Percentiles rank a stretch among this genome's conserved stretches.
These are phyloP conservation scores for Takashimella koratensis DNA, from an alignment of 1,284 basidiomycete species.

Conservation along the genomic window DNA sequence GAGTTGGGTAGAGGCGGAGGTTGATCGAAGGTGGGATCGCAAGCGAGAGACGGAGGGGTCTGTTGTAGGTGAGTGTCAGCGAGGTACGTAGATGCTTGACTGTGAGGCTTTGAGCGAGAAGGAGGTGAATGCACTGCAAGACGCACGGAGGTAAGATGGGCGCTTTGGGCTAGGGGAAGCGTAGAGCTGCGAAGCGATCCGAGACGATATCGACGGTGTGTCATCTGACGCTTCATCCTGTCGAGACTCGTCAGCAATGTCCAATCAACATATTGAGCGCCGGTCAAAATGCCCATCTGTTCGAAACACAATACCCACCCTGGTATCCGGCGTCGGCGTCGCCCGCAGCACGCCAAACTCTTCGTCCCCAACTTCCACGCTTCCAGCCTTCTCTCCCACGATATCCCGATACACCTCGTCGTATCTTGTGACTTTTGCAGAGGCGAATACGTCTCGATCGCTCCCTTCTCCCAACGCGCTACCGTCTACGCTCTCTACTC, in stretches of 20 bases:
- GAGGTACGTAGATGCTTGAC: constrained; percentile 36
- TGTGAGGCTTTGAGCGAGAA: constrained; percentile 18
- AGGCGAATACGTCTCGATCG: background rate
- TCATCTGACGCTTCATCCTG: constrained; percentile 51
- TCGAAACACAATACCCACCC: constrained; percentile 12
- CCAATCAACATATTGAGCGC: constrained; percentile 29
- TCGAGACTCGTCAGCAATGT: constrained; percentile 1
- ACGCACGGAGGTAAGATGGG: constrained; percentile 28
- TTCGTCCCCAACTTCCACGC: constrained; percentile 22
- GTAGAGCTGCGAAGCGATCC: constrained; percentile 7
- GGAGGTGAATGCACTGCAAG: background rate
- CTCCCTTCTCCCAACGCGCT: background rate
- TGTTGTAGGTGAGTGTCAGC: constrained; percentile 51
- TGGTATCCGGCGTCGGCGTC: background rate
- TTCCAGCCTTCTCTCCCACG: constrained; percentile 10
- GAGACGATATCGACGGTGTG: constrained; percentile 53
- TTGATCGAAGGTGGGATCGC: constrained; percentile 55
- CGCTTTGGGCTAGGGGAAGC: constrained; percentile 10
- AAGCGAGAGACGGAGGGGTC: constrained; percentile 79
- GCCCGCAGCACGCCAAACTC: constrained; percentile 26
- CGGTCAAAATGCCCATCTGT: constrained; percentile 8
- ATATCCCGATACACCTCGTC: constrained; percentile 20
- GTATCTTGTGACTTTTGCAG: constrained; percentile 6
- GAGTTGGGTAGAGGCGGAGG: constrained; percentile 58
- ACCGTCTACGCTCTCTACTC: too few species aligned